Percentiles rank a stretch among this genome's conserved stretches.
Evolutionary conservation across 805 yeast genomes (phyloP).

Genomic region (Brettanomyces naardenensis): DNA sequence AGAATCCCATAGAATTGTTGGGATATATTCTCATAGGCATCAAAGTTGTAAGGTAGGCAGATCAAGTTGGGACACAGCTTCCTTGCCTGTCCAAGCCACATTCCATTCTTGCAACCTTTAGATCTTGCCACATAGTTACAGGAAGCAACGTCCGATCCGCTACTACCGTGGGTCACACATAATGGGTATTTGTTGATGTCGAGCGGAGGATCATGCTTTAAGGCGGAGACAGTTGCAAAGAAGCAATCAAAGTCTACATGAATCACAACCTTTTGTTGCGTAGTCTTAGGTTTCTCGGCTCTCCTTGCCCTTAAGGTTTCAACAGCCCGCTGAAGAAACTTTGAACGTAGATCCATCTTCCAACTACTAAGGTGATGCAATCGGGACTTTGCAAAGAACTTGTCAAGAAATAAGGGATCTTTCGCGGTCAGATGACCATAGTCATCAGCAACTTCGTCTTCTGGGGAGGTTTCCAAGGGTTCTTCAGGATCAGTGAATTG

Average conservation of each 20-base stretch:
- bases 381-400: conserved; percentile 74
- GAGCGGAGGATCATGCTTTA: conserved; percentile 40
- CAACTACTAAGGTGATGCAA: conserved; percentile 83
- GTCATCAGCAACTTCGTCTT: conserved; percentile 6
- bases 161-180: conserved; percentile 58
- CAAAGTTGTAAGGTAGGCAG: conserved; percentile 66
- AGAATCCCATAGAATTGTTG: conserved; percentile 56
- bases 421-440: conserved; percentile 44
- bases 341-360: conserved; percentile 66
- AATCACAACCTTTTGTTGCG: conserved; percentile 32
- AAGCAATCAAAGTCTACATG: conserved; percentile 94
- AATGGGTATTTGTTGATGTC: conserved; percentile 42
- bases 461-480: conserved; percentile 3
- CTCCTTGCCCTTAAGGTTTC: conserved; percentile 10
- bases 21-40: conserved; percentile 60
- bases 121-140: conserved; percentile 83
- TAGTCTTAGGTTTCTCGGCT: conserved; percentile 4
- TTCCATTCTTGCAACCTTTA: conserved; percentile 78
- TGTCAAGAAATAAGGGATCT: conserved; percentile 65
- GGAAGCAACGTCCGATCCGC: conserved; percentile 76
- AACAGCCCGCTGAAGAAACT: conserved; percentile 45
- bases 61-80: conserved; percentile 53
- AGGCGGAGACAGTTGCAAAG: conserved; percentile 78
- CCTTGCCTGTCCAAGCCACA: conserved; percentile 75
- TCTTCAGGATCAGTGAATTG: conserved; percentile 9